Evolutionary conservation across 2,329 filamentous ascomycete genomes (phyloP).

Genomic region (Rhinocladiella similis): DNA sequence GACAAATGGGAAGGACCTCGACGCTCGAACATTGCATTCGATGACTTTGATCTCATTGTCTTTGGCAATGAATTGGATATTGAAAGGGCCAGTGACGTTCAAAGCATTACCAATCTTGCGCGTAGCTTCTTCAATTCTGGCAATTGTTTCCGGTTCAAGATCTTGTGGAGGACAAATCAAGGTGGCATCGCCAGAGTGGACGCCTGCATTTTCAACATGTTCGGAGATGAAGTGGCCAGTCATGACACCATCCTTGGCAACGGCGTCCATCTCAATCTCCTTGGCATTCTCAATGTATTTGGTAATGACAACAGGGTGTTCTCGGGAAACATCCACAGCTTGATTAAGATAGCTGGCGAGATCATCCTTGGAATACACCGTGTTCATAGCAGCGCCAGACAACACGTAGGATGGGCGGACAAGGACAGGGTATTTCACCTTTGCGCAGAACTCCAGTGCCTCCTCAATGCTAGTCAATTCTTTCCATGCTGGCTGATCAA

Average conservation of each 20-base stretch:
- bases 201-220: constrained; percentile 97
- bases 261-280: constrained; percentile 99
- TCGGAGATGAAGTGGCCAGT: constrained; percentile 97
- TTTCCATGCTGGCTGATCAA: constrained; percentile 98
- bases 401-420: constrained; percentile 96
- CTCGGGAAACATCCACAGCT: constrained; percentile 87
- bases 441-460: constrained; percentile 80
- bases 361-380: constrained; percentile 94
- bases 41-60: constrained; percentile 99
- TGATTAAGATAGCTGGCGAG: constrained; percentile 85
- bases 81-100: constrained; percentile 95
- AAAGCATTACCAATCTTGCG: constrained; percentile 91
- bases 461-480: constrained; percentile 94
- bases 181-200: constrained; percentile 96
- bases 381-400: constrained; percentile 98
- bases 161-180: constrained; percentile 94
- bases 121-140: constrained; percentile 90
- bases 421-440: constrained; percentile 88
- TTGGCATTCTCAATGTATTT: constrained; percentile 99
- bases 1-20: constrained; percentile 95
- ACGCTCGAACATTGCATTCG: constrained; percentile 96
- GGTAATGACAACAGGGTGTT: constrained; percentile 96
- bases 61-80: constrained; percentile 99
- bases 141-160: constrained; percentile 82
- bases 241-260: constrained; percentile 84